Conservation (phyloP, 805 yeast genomes). For the Suhomyces pyralidae region DNA sequence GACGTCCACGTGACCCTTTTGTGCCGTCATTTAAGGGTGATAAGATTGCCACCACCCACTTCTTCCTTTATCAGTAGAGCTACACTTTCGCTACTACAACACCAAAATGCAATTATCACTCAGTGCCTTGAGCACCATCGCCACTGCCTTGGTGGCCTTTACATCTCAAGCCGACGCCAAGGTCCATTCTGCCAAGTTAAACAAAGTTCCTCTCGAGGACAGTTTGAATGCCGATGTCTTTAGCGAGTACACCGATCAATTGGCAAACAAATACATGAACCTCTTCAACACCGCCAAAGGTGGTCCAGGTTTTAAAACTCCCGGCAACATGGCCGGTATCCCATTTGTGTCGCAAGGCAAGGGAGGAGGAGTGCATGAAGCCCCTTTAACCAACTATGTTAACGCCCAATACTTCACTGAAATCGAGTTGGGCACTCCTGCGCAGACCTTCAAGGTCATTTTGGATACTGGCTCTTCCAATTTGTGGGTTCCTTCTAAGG, state of each 20-base stretch:
- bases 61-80: neutral
- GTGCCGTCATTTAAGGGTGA: neutral
- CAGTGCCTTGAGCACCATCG: constrained; percentile 42
- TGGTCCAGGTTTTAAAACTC: constrained; percentile 23
- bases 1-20: neutral
- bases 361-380: constrained; percentile 49
- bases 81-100: neutral
- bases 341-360: constrained; percentile 36
- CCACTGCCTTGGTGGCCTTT: constrained; percentile 36
- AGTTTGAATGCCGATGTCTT: constrained; percentile 50
- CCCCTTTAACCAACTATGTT: constrained; percentile 88
- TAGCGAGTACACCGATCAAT: constrained; percentile 51
- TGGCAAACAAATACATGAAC: constrained; percentile 60
- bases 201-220: constrained; percentile 57
- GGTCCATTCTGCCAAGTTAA: constrained; percentile 53
- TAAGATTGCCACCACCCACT: constrained; percentile 8
- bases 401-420: constrained; percentile 97
- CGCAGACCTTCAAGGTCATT: constrained; percentile 88
- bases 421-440: constrained; percentile 87
- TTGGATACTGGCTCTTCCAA: constrained; percentile 96
- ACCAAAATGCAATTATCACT: constrained; percentile 30
- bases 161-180: constrained; percentile 44
- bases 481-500: constrained; percentile 91
- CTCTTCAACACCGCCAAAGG: constrained; percentile 39
- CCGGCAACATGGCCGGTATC: constrained; percentile 32